These are phyloP conservation scores for Metroxylon sagu DNA, from an alignment of 176 grass and related monocot species.

Conservation along the genomic window DNA sequence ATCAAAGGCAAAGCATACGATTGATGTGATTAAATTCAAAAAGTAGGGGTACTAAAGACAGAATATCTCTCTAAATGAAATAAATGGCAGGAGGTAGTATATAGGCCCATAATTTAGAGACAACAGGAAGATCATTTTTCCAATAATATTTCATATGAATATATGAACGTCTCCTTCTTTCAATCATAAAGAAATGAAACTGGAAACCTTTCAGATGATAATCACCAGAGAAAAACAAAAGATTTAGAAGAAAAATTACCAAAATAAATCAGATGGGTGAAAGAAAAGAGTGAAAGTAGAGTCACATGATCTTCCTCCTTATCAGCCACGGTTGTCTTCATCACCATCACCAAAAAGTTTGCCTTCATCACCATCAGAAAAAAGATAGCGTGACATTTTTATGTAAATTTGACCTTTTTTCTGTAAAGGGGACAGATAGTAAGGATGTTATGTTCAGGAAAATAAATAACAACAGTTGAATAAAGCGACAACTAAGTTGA, in stretches of 20 bases:
- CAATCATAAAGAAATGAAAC: not conserved
- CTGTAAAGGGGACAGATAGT: not conserved
- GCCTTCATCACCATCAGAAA: conserved; percentile 20
- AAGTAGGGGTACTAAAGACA: too few species aligned
- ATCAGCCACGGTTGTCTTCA: conserved; percentile 56
- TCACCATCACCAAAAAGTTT: conserved; percentile 50
- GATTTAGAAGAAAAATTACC: conserved; percentile 32
- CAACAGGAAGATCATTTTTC: too few species aligned
- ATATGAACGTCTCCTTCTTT: too few species aligned
- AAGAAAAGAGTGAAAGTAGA: conserved; percentile 42
- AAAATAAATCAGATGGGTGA: conserved; percentile 83
- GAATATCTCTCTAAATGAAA: too few species aligned
- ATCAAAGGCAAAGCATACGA: too few species aligned
- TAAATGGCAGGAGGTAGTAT: too few species aligned
- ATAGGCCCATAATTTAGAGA: too few species aligned
- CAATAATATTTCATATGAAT: too few species aligned
- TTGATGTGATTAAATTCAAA: too few species aligned
- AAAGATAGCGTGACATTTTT: conserved; percentile 1
- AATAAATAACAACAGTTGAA: not conserved
- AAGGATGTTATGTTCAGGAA: not conserved
- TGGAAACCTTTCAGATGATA: not conserved
- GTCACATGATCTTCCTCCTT: conserved; percentile 55
- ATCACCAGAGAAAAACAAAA: not conserved
- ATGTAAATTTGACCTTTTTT: too few species aligned
- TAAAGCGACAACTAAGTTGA: too few species aligned